Evolutionary conservation across 106 monocot genomes (phyloP).

Genomic region (Acorus calamus): DNA sequence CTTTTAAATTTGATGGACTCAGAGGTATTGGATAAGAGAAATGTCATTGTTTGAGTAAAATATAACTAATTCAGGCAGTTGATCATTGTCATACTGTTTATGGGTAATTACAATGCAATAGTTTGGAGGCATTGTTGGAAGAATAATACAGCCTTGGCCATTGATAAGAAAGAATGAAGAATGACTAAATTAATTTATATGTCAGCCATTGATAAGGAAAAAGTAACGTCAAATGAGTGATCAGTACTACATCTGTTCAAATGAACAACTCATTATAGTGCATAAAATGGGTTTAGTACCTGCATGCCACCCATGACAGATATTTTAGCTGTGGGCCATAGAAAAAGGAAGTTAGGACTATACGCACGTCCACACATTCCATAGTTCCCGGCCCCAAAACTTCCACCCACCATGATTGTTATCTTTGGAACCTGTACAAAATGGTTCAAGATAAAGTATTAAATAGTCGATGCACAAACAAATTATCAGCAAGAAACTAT

Average conservation of each 20-base stretch:
- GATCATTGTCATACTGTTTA: too few species aligned
- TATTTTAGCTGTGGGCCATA: conserved; percentile 98
- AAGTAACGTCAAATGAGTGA: neutral
- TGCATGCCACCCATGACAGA: conserved; percentile 97
- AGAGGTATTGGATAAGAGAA: too few species aligned
- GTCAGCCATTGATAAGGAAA: neutral
- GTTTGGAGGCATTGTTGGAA: too few species aligned
- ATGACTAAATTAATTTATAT: too few species aligned
- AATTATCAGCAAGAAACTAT: too few species aligned
- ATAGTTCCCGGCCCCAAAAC: conserved; percentile 99
- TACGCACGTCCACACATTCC: conserved; percentile 99
- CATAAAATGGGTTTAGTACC: conserved; percentile 16
- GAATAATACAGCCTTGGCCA: too few species aligned
- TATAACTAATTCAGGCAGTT: too few species aligned
- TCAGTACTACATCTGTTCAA: neutral
- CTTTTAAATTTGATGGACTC: too few species aligned
- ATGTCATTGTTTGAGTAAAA: too few species aligned
- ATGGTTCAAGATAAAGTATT: neutral
- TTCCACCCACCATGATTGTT: conserved; percentile 96
- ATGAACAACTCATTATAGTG: neutral
- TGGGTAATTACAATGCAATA: too few species aligned
- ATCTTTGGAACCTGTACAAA: conserved; percentile 79
- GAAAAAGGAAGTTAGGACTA: conserved; percentile 95
- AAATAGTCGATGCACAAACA: neutral
- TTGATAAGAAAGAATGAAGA: too few species aligned